Evolutionary conservation across 176 grass and related monocot species (phyloP).

Genomic region (Musa troglodytarum): DNA sequence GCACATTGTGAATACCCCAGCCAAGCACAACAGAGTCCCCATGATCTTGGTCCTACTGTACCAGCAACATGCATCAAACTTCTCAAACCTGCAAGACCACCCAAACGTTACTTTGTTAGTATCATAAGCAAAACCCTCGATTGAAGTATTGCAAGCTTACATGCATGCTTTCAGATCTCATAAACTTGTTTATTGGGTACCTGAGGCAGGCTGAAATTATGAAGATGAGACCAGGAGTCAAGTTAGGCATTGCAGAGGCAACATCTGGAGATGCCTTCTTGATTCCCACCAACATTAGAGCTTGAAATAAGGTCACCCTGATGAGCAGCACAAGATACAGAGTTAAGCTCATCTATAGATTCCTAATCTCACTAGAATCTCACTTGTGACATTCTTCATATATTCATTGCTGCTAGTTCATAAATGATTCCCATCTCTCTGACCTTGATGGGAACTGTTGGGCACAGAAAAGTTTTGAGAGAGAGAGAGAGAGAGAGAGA

Average conservation of each 20-base stretch:
- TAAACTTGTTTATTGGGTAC: conserved; percentile 19
- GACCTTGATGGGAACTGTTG: too few relatives aligned
- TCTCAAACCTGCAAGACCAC: conserved; percentile 33
- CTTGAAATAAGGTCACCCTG: conserved; percentile 44
- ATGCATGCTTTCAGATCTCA: not conserved
- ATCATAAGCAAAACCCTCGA: not conserved
- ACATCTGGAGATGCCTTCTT: conserved; percentile 46
- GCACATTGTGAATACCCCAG: conserved; percentile 45
- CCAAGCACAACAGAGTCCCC: conserved; percentile 52
- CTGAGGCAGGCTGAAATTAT: conserved; percentile 42
- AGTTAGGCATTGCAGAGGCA: conserved; percentile 66
- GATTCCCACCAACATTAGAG: conserved; percentile 40
- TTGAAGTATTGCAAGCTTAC: not conserved
- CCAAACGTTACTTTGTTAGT: not conserved
- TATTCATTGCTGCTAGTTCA: too few relatives aligned
- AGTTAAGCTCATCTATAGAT: not conserved
- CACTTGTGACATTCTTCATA: not conserved
- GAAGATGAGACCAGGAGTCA: conserved; percentile 50
- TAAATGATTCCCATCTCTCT: not conserved
- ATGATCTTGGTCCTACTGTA: conserved; percentile 48
- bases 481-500: not conserved
- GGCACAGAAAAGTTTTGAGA: not conserved
- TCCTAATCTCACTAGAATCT: not conserved
- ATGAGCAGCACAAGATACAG: not conserved
- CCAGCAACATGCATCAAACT: conserved; percentile 48